Conservation (phyloP, 2,329 filamentous ascomycete genomes). For the Pochonia chlamydosporia region DNA sequence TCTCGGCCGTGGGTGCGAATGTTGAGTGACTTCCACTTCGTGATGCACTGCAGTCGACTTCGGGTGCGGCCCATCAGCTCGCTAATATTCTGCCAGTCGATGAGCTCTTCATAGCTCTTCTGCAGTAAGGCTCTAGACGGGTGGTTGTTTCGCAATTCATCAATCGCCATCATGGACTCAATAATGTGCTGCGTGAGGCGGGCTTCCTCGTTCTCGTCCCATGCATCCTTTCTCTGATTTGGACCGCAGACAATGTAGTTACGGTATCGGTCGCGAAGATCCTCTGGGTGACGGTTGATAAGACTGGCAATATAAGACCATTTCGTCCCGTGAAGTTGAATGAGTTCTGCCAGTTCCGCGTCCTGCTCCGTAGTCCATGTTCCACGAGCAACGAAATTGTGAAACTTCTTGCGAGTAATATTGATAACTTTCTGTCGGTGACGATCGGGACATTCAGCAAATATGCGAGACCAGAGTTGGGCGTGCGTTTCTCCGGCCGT, state of each 20-base stretch:
- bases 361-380: slow-evolving; percentile 34
- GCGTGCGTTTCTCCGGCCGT: slow-evolving; percentile 28
- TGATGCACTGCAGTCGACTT: slow-evolving; percentile 60
- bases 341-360: slow-evolving; percentile 27
- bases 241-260: slow-evolving; percentile 59
- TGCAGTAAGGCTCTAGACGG: slow-evolving; percentile 24
- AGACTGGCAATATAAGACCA: slow-evolving; percentile 58
- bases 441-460: slow-evolving; percentile 41
- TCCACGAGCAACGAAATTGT: slow-evolving; percentile 55
- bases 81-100: slow-evolving; percentile 63
- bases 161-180: slow-evolving; percentile 44
- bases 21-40: slow-evolving; percentile 56
- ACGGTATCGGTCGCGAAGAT: slow-evolving; percentile 64
- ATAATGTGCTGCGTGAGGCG: slow-evolving; percentile 46
- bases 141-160: slow-evolving; percentile 28
- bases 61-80: slow-evolving; percentile 55
- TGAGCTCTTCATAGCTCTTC: slow-evolving; percentile 43
- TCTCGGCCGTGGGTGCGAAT: slow-evolving; percentile 27
- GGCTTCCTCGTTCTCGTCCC: slow-evolving; percentile 56
- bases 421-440: slow-evolving; percentile 49
- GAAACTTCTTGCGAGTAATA: slow-evolving; percentile 56
- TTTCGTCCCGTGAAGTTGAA: slow-evolving; percentile 35
- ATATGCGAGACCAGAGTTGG: slow-evolving; percentile 46
- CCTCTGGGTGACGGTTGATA: slow-evolving; percentile 58
- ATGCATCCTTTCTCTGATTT: slow-evolving; percentile 45